A percentile compares a stretch with the other conserved stretches of the same genome.
These are phyloP conservation scores for Cladorrhinum sp. DNA, from an alignment of 2,329 filamentous ascomycete species.

Conservation along the genomic window DNA sequence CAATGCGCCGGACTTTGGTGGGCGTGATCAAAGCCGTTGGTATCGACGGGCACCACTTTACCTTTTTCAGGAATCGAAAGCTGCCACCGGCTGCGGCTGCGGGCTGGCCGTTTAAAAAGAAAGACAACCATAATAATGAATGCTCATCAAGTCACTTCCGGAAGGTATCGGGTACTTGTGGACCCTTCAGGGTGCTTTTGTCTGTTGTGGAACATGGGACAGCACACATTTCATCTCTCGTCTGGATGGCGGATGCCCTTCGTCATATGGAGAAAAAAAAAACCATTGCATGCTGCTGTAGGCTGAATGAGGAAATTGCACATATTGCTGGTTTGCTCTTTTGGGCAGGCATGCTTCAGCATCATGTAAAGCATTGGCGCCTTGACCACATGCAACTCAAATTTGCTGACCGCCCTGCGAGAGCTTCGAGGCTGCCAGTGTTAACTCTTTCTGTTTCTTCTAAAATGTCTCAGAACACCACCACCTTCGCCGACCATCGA, in stretches of 20 bases:
- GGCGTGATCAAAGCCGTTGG: conserved; percentile 5
- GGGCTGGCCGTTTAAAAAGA: not conserved
- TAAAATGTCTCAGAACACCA: not conserved
- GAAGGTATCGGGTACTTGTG: conserved; percentile 9
- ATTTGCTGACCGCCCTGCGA: not conserved
- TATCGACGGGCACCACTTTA: not conserved
- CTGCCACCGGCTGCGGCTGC: not conserved
- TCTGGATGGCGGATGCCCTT: not conserved
- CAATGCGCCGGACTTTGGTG: not conserved
- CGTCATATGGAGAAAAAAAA: not conserved
- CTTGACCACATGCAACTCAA: not conserved
- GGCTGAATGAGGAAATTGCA: not conserved
- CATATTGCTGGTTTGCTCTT: not conserved
- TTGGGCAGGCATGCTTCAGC: not conserved
- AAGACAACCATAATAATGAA: not conserved
- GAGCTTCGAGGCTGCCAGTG: not conserved
- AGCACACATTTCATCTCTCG: conserved; percentile 1
- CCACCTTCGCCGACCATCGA: not conserved
- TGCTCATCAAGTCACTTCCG: not conserved
- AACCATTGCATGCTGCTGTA: not conserved
- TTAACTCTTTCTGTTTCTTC: not conserved
- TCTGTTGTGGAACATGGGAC: conserved; percentile 8
- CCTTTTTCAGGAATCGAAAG: not conserved
- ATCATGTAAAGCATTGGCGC: not conserved
- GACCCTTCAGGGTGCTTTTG: conserved; percentile 5